Evolutionary conservation across 2,329 filamentous ascomycete genomes (phyloP).

Genomic region (Xylariaceae sp.): DNA sequence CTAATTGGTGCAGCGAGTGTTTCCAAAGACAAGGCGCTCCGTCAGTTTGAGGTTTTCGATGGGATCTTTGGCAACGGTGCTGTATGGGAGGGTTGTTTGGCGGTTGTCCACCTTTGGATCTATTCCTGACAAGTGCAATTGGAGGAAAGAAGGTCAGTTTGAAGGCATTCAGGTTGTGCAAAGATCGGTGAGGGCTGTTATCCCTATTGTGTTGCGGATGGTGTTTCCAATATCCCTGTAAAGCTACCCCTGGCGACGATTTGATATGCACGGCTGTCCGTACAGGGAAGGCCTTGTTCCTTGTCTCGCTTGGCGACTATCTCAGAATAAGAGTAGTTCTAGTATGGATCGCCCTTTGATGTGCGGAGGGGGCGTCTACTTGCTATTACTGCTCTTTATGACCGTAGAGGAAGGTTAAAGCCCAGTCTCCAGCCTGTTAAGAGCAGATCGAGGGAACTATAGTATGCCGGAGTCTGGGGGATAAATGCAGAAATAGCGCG

Average conservation of each 20-base stretch:
- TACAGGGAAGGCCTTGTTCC: slow-evolving; percentile 29
- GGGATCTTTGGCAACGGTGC: not conserved
- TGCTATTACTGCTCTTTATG: not conserved
- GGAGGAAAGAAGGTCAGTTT: slow-evolving; percentile 38
- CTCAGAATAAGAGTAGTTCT: slow-evolving; percentile 25
- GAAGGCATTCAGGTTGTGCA: slow-evolving; percentile 34
- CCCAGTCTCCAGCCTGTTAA: not conserved
- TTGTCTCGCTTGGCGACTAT: slow-evolving; percentile 33
- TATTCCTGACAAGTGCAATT: slow-evolving; percentile 25
- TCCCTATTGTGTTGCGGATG: slow-evolving; percentile 46
- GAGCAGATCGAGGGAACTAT: no score
- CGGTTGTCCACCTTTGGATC: slow-evolving; percentile 9
- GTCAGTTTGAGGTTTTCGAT: slow-evolving; percentile 8
- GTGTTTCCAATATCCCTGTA: slow-evolving; percentile 46
- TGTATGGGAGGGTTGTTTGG: slow-evolving; percentile 16
- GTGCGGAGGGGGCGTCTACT: not conserved
- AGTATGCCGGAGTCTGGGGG: slow-evolving; percentile 1
- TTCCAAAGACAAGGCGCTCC: slow-evolving; percentile 13
- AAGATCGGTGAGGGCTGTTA: slow-evolving; percentile 41
- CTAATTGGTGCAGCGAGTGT: slow-evolving; percentile 21
- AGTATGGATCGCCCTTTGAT: slow-evolving; percentile 13
- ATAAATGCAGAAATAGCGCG: slow-evolving; percentile 10
- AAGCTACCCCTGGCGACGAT: slow-evolving; percentile 29
- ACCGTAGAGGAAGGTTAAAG: not conserved
- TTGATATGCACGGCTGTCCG: slow-evolving; percentile 36